These are phyloP conservation scores for Rugonectria rugulosa DNA, from an alignment of 2,329 filamentous ascomycete genomes.

Conservation along the genomic window DNA sequence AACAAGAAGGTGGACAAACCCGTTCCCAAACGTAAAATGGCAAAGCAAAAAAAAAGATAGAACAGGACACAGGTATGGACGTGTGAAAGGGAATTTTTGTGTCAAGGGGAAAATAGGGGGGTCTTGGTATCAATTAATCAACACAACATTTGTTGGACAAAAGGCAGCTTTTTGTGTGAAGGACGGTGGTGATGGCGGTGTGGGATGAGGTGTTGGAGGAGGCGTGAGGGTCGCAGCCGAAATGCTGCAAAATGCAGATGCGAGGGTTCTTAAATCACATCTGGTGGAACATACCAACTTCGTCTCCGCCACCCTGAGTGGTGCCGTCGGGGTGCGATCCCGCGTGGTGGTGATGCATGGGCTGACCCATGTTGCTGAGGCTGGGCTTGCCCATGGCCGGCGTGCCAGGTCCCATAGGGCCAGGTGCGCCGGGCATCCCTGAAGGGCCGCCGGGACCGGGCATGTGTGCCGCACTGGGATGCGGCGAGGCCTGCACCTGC, in stretches of 20 bases:
- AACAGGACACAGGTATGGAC: slow-evolving; percentile 38
- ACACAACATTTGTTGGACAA: slow-evolving; percentile 41
- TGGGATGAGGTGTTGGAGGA: slow-evolving; percentile 28
- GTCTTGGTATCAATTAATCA: slow-evolving; percentile 51
- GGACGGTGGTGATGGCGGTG: slow-evolving; percentile 26
- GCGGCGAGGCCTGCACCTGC: slow-evolving; percentile 66
- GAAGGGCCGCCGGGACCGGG: slow-evolving; percentile 71
- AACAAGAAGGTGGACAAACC: slow-evolving; percentile 42
- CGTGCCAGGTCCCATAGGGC: slow-evolving; percentile 67
- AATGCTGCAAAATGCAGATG: slow-evolving; percentile 49
- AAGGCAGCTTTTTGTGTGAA: slow-evolving; percentile 28
- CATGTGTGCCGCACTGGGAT: slow-evolving; percentile 67
- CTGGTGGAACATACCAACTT: slow-evolving; percentile 98
- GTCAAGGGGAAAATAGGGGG: slow-evolving; percentile 28
- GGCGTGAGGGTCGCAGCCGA: slow-evolving; percentile 31
- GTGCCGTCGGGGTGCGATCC: slow-evolving; percentile 56
- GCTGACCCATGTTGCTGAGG: slow-evolving; percentile 70
- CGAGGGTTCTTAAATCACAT: slow-evolving; percentile 68
- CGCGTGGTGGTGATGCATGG: slow-evolving; percentile 72
- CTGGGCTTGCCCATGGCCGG: slow-evolving; percentile 70
- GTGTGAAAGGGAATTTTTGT: slow-evolving; percentile 31
- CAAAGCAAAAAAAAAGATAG: slow-evolving; percentile 34
- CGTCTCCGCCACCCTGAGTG: slow-evolving; percentile 73
- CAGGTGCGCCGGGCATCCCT: slow-evolving; percentile 68
- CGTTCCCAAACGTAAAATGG: slow-evolving; percentile 38